These are phyloP conservation scores for Acacia pycnantha DNA, from an alignment of 331 rosid species.

Conservation along the genomic window DNA sequence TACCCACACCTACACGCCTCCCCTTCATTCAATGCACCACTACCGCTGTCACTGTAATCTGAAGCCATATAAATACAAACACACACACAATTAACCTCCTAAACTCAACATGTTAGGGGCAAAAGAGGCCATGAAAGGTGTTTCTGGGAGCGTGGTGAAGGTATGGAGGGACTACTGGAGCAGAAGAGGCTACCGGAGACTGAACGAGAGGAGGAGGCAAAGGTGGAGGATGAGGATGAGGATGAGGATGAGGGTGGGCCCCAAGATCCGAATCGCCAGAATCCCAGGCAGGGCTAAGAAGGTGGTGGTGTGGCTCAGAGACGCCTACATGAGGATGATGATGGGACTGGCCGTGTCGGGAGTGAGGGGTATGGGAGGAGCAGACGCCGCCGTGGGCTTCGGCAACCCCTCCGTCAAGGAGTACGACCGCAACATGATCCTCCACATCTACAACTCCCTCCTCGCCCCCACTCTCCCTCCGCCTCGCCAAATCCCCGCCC, in stretches of 20 bases:
- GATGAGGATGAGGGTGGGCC: not conserved
- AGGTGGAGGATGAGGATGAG: not conserved
- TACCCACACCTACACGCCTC: not conserved
- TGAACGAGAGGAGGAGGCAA: not conserved
- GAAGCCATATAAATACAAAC: not conserved
- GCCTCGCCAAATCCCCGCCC: not conserved
- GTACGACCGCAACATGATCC: not conserved
- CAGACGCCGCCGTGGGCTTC: not conserved
- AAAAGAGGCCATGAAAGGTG: not conserved
- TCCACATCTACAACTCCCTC: slow-evolving; percentile 9
- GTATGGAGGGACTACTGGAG: not conserved
- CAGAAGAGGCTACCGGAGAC: not conserved
- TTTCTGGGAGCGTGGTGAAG: not conserved
- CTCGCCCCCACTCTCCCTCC: not conserved
- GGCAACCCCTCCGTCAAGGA: not conserved
- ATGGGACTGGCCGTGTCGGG: not conserved
- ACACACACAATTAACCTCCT: not conserved
- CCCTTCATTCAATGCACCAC: not conserved
- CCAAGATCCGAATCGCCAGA: not conserved
- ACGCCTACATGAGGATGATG: slow-evolving; percentile 8
- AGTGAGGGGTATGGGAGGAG: not conserved
- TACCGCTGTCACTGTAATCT: not conserved
- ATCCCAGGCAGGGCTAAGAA: not conserved
- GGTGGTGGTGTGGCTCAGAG: not conserved
- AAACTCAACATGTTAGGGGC: not conserved